Evolutionary conservation across 257 asterid species (phyloP), one percentile per base, ranked within the genome.

Genomic region (Petrea volubilis): DNA sequence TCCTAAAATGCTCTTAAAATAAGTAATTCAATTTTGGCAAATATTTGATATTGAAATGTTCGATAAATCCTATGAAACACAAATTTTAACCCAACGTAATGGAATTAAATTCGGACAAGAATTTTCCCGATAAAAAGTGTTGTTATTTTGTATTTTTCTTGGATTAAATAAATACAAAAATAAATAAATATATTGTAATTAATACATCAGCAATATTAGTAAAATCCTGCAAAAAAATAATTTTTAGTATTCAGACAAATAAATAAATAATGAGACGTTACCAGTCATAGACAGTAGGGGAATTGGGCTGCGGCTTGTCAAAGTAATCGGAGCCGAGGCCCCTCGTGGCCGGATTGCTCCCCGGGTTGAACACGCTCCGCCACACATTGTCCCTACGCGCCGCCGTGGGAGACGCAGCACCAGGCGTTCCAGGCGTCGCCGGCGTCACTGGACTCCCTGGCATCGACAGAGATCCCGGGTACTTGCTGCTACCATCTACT

Each of bases 251-350:
- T 1, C 13, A 13, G 18, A 76, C 31, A 4, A 20, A 25, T 33
- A 7, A 57, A 41, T 18, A 33, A 28, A 25, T 38, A 18, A 46
- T 25, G 23, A 11, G 17, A 27, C n/a, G 44, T 53, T 79, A 94
- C 99, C 99, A 95, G 88, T 95, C 99, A 58, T 95, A 95, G 71
- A 92, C 97, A 60, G 96, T 85, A 1, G 99, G 99, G 46, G 99
- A 72, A 81, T 95, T 92, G 5, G 99, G 93, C 53, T 82, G 87
- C 12, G 99, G 96, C 78, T 83, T 87, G 77, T 95, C 99, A 50
- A 92, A 95, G 74, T 84, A 81, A 34, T 83, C 85, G 7, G 96
- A 74, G 4, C 98, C 99, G 23, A 92, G 41, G 28, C 47, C 64
- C 85, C 57, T 90, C 67, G 98, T 88, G 11, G 97, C 96, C 9